Base-by-base conservation (phyloP, 2,329 filamentous ascomycete species). In the Penicillium sp. region DNA sequence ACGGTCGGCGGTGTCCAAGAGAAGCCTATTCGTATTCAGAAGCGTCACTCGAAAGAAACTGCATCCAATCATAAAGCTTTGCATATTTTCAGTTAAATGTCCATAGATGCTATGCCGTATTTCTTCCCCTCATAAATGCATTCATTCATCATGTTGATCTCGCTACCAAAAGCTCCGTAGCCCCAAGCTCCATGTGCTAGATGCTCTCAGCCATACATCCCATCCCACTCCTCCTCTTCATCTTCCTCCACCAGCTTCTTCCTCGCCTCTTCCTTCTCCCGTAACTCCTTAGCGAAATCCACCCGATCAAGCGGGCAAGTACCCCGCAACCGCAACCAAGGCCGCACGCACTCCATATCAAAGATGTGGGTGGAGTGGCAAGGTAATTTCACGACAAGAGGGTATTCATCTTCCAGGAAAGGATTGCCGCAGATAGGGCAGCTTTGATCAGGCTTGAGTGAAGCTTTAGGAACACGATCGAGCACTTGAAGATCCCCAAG, bases 311-410 rank as follows among this genome's bases (percentile, higher is more conserved):
- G 75, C 19, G 85, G 85, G 72, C 85, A 88, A 21, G 85, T 87
- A 9, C 84, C 82, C 60, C 86, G 83, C 54, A 88, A 75, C 62
- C 86, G 81, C 60, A 88, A 71, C 86, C 86, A 88, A 0, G 86
- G 85, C 56, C 80, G 74, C 59, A 88, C 84, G 70, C 86, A 88
- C 64, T 88, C 85, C 26, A 88, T 70, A 72, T 88, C 86, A 70
- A 87, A 88, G 21, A 84, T 66, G 68, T 88, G 86, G 37, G 81
- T 81, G 16, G 81, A 76, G 68, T 87, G 84, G 62, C 86, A 88
- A 10, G 85, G 84, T 31, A 88, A 70, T 27, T 80, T 78, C 46
- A 88, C 85, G 35, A 88, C 83, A 19, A 88, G 80, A n/a, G 86
- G 85, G 63, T 86, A 85, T 45, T 80, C 62, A 62, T 87, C 84